Base-by-base conservation (phyloP, 176 grass and related monocot species). In the Tillandsia leiboldiana region DNA sequence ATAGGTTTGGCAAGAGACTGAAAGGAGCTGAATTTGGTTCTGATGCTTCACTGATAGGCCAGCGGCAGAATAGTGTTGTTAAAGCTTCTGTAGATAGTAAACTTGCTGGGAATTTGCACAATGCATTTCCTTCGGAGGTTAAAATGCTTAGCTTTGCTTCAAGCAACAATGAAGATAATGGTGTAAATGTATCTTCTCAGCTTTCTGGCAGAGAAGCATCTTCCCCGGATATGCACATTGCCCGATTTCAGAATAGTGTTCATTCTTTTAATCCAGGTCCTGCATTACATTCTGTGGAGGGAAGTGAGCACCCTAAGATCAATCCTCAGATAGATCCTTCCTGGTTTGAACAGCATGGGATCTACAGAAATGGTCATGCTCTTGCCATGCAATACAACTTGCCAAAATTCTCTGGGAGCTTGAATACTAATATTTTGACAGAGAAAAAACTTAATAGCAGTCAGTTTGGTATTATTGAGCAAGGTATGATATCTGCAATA, bases 21-120 rank as follows among this genome's bases (percentile, higher is more conserved):
- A 97, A 80, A 83, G 71, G 75, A 71, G 67, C 74, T 81, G 79
- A 87, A 24, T 51, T 78, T 52, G 72, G 72, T 85, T 79, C 87
- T 59, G 84, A 87, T 51, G 72, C 80, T 66, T 80, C 75, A 8
- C 81, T 77, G 50, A 70, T 78, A 73, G 80, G 85, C 79, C 90
- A 77, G 76, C 87, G 82, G 51, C 50, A 75, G 74, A 78, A 70
- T 82, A 67, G 69, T 61, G 53, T 49, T 49, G 74, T 66, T 69
- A 80, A 77, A 52, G 67, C 71, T 8, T 77, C 85, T 69, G 51
- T 69, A 65, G 89, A 90, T 62, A 77, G 73, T 66, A 87, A 74
- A 77, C 71, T 73, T 24, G 70, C 68, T 65, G 77, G 76, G 73
- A 51, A 70, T 71, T 65, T 68, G 49, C 86, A 82, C 47, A 70